Base-by-base conservation (phyloP, 257 asterid genomes). In the Thymus quinquecostatus region DNA sequence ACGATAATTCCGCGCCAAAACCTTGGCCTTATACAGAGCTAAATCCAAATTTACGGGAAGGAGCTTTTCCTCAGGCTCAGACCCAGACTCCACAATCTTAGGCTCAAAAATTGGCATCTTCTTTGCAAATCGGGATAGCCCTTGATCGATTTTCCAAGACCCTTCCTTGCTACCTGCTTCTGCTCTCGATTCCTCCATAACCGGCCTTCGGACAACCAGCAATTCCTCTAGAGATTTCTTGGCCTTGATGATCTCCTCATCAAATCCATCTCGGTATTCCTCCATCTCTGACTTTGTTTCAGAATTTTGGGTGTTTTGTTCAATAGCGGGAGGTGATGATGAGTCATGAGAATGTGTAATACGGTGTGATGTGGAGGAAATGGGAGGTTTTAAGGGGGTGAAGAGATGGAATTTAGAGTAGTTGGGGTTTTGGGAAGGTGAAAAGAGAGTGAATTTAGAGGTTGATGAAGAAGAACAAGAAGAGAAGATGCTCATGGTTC, bases 101-200 rank as follows among this genome's bases (percentile, higher is more conserved):
- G 99, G 99, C 89, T 91, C 98, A 75, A 94, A 94, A 33, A 94
- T 89, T 0, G 98, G 90, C 96, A 94, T 83, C 63, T 84, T 91
- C 84, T 85, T 82, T 0, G 98, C 98, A 34, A 91, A 82, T 43
- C 79, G 83, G 12, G 89, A 79, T 1, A 94, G 86, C 54, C 86
- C 86, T 27, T 73, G 88, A 74, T 93, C 97, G 34, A 92, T 68
- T n/a, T 79, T 62, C 64, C 83, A 80, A 62, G 83, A 73, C 5
- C 63, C 53, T 38, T 38, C 41, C 6, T 38, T 21, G 21, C 21
- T 21, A 21, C 21, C 21, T 21, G 21, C 21, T 21, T 67, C 75
- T 12, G 62, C 71, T 13, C 28, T 57, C 5, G 28, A 14, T 13
- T 64, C 78, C 70, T 91, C 97, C 92, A 81, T 85, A 44, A 79